Base-by-base conservation (phyloP, 208 protist genomes). In the Crithidia brevicula region DNA sequence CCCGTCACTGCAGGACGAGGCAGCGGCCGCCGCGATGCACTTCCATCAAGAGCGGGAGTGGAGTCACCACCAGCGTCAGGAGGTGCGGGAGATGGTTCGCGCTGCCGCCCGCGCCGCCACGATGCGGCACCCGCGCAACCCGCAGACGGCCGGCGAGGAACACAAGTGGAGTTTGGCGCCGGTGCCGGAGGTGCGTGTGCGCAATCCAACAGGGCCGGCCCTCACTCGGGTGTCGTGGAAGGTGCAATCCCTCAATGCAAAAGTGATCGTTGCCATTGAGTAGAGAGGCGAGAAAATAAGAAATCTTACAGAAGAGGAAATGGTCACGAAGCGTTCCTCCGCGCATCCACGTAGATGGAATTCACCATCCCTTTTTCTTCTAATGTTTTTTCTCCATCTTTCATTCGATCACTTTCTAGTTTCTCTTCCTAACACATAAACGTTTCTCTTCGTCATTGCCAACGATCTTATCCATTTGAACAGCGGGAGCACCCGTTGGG, bases 251-350 rank as follows among this genome's bases (percentile, higher is more conserved):
- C 46, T 75, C 36, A 84, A 84, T 22, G 79, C 79, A 1, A 84
- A 84, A 51, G 46, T 73, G 13, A 79, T 84, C 33, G 72, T 84
- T 0, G 66, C 60, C 8, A 77, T 84, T n/a, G 79, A 84, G 47
- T 84, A 66, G 33, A 34, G 3, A 20, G 4, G 38, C 20, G 2
- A 30, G 6, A 46, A 20, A 23, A 23, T 36, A 38, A 50, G 2
- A 20, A 16, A n/a, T 20, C 5, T 16, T 36, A 16, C 11, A 36
- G 38, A 22, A 16, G 31, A 67, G 16, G n/a, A 7, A 54, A 27
- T 15, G 33, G 23, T 6, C 30, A n/a, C n/a, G n/a, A n/a, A n/a
- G n/a, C n/a, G n/a, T n/a, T n/a, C n/a, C n/a, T n/a, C n/a, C n/a
- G n/a, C n/a, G n/a, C n/a, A n/a, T n/a, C n/a, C n/a, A n/a, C n/a